These are phyloP conservation scores for Lithospermum erythrorhizon DNA, from an alignment of 257 asterid genomes.

Conservation along the genomic window DNA sequence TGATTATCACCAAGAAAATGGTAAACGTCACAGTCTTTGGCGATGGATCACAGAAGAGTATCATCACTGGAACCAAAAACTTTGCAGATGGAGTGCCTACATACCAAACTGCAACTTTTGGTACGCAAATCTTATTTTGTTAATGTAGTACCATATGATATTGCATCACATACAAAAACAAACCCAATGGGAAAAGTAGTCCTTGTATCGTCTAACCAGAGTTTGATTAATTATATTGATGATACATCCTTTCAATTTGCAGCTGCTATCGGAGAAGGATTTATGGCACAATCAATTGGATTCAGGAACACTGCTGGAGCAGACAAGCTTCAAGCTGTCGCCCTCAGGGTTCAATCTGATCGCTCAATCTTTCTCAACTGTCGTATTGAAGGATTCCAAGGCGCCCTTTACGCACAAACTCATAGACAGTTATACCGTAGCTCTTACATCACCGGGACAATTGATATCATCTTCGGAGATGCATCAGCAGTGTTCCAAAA, in stretches of 20 bases:
- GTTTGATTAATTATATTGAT: too few species aligned
- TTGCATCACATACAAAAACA: too few species aligned
- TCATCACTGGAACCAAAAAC: conserved; percentile 64
- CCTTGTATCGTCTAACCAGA: too few species aligned
- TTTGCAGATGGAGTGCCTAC: conserved; percentile 66
- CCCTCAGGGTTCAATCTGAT: conserved; percentile 70
- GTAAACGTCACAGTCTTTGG: conserved; percentile 70
- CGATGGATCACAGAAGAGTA: conserved; percentile 83
- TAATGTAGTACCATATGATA: too few species aligned
- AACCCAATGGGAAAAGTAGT: too few species aligned
- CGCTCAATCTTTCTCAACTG: conserved; percentile 55
- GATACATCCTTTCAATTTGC: conserved; percentile 6
- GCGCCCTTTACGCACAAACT: conserved; percentile 48
- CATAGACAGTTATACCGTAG: conserved; percentile 69
- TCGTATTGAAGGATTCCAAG: conserved; percentile 73
- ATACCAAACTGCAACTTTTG: conserved; percentile 71
- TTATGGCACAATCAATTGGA: conserved; percentile 66
- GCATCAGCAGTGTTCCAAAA: conserved; percentile 66
- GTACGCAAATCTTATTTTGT: conserved; percentile 18
- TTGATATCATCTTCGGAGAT: conserved; percentile 75
- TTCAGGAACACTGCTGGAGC: conserved; percentile 88
- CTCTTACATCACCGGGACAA: conserved; percentile 64
- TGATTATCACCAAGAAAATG: conserved; percentile 52
- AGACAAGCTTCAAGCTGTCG: conserved; percentile 86
- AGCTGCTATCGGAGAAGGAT: conserved; percentile 69